Conservation (phyloP, 345 rosid species). For the Carallia brachiata region DNA sequence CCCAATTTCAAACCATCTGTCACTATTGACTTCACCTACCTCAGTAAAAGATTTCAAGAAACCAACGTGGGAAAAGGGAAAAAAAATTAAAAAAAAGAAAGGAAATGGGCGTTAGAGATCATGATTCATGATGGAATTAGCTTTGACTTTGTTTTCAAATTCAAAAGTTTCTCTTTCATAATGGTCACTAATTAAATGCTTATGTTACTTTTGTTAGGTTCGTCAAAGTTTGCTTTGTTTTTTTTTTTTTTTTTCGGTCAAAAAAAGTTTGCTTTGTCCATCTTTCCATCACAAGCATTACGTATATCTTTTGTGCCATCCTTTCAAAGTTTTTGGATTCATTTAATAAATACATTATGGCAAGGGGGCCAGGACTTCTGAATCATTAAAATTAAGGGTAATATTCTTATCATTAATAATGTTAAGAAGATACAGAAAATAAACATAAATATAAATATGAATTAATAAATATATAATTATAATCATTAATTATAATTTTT, state of each 20-base stretch:
- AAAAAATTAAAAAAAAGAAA: too few relatives aligned
- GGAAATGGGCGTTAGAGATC: background rate
- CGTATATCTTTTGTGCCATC: background rate
- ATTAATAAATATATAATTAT: too few relatives aligned
- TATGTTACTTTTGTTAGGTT: constrained; percentile 9
- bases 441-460: too few relatives aligned
- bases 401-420: too few relatives aligned
- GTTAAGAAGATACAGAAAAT: too few relatives aligned
- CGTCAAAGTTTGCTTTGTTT: constrained; percentile 8
- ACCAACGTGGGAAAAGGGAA: background rate
- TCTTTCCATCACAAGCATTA: constrained; percentile 36
- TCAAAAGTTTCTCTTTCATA: background rate
- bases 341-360: too few relatives aligned
- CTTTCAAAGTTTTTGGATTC: too few relatives aligned
- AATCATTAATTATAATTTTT: too few relatives aligned
- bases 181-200: constrained; percentile 12
- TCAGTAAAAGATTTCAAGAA: background rate
- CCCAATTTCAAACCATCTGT: constrained; percentile 32
- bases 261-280: constrained; percentile 12
- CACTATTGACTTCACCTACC: constrained; percentile 11
- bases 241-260: too few relatives aligned
- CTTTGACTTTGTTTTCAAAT: background rate
- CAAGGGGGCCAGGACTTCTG: too few relatives aligned
- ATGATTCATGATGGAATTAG: too few relatives aligned
- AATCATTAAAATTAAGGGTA: too few relatives aligned